Conservation (phyloP, 345 rosid genomes). For the Eucalyptus regnans region DNA sequence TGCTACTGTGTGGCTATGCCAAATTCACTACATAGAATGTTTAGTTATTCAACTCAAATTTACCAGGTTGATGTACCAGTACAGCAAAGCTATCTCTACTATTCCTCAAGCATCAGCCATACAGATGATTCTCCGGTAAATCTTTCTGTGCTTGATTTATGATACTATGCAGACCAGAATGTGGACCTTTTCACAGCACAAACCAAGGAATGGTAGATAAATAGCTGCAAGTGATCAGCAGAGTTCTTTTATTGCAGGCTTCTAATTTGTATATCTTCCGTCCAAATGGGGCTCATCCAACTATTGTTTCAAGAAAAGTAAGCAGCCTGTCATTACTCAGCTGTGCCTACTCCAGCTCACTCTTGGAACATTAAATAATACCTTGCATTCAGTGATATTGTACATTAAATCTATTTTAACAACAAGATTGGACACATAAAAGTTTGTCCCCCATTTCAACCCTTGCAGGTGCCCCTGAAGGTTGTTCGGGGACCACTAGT, state of each 20-base stretch:
- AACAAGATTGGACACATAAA: not conserved
- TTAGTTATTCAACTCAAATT: not conserved
- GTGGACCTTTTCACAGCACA: not conserved
- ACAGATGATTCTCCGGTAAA: conserved; percentile 17
- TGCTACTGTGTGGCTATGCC: not conserved
- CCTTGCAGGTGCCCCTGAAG: conserved; percentile 38
- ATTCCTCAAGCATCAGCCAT: conserved; percentile 33
- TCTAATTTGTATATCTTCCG: conserved; percentile 79
- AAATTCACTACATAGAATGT: not conserved
- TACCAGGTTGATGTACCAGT: conserved; percentile 53
- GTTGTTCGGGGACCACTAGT: conserved; percentile 51
- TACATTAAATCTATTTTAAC: not conserved
- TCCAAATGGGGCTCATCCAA: conserved; percentile 38
- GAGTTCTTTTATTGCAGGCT: conserved; percentile 13
- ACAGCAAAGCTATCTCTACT: conserved; percentile 77
- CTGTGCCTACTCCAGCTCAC: not conserved
- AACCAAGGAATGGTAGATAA: not conserved
- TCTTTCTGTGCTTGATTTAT: not conserved
- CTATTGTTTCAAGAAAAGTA: conserved; percentile 35
- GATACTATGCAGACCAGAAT: not conserved
- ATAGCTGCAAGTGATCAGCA: not conserved
- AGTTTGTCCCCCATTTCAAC: not conserved
- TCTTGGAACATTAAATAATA: not conserved
- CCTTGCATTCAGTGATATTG: not conserved
- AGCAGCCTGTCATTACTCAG: not conserved